Evolutionary conservation across 352 stramenopile genomes (phyloP).

Genomic region (Paralagenidium karlingii): DNA sequence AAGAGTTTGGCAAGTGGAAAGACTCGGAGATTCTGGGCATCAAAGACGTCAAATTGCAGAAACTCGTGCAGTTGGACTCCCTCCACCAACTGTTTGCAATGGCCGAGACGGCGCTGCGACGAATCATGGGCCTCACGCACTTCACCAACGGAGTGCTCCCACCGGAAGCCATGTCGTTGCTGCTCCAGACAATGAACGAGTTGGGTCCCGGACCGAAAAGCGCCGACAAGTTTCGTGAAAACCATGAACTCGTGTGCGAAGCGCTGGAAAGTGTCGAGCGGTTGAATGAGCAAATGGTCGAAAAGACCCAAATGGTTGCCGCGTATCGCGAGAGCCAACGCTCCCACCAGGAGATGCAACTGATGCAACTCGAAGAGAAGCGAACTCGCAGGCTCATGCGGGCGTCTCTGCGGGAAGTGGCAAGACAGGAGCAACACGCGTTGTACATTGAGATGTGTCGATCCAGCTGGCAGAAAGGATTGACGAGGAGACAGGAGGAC

Average conservation of each 20-base stretch:
- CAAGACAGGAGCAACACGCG: slow-evolving; percentile 12
- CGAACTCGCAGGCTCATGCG: too few species aligned
- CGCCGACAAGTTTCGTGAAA: too few species aligned
- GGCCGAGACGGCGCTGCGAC: slow-evolving; percentile 18
- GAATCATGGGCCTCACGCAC: slow-evolving; percentile 28
- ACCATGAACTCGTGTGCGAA: slow-evolving; percentile 17
- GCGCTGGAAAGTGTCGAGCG: slow-evolving; percentile 15
- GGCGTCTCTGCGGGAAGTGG: too few species aligned
- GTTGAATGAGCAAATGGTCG: slow-evolving; percentile 15
- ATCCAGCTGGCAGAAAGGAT: slow-evolving; percentile 23
- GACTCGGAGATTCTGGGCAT: slow-evolving; percentile 18
- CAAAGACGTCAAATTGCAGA: slow-evolving; percentile 19
- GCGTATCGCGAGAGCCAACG: slow-evolving; percentile 14
- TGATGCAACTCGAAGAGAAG: not conserved
- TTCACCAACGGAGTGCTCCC: slow-evolving; percentile 19
- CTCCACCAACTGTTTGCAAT: slow-evolving; percentile 17
- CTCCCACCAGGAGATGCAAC: not conserved
- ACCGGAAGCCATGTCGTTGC: too few species aligned
- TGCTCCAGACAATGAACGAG: too few species aligned
- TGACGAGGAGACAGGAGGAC: slow-evolving; percentile 21
- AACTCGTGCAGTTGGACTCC: slow-evolving; percentile 20
- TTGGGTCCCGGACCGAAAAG: too few species aligned
- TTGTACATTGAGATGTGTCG: slow-evolving; percentile 18
- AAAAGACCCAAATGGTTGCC: slow-evolving; percentile 21
- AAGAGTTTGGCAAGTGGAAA: slow-evolving; percentile 17